Evolutionary conservation across 140 eudicot genomes (phyloP), one percentile per base, ranked within the genome.

Genomic region (Cichorium intybus): DNA sequence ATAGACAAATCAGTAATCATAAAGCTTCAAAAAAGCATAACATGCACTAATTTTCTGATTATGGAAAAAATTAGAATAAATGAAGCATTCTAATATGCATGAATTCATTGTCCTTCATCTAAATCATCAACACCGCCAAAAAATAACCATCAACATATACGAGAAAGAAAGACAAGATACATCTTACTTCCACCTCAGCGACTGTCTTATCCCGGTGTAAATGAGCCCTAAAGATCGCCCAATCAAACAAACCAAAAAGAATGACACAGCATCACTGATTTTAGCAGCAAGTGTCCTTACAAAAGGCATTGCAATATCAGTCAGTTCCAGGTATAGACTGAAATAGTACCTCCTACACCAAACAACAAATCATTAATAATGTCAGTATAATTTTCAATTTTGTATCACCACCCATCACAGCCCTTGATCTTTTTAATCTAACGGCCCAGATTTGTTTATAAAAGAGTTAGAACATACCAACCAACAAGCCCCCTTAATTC

Each of bases 161-260:
- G 62, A 66, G 52, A 39, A 18, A 34, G 64, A 15, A 17, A 59
- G 12, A 10, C 12, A n/a, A n/a, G n/a, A 47, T 76, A 54, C 23
- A 53, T 46, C 64, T 86, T 75, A 93, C 77, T 88, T 88, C 88
- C 89, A 84, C 23, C 85, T 79, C 45, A 93, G 60, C 55, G 99
- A 81, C 84, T 93, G 91, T 72, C 99, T 77, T 63, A 93, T 88
- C 24, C 99, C 99, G 16, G 96, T 88, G 68, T 88, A 93, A 69
- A 93, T 89, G 63, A 93, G 97, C n/a, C 99, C 99, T 61, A 93
- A 74, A 12, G 99, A 93, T 69, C 97, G 75, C 52, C 99, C 99
- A 37, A 93, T 93, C 80, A 93, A 70, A 80, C 82, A 72, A 68
- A 93, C 95, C 41, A 93, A 84, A 77, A 93, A 88, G 78, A 93